Evolutionary conservation across 2,329 filamentous ascomycete species (phyloP), one percentile per base, ranked within the genome.

Genomic region (Elsinoe ampelina): DNA sequence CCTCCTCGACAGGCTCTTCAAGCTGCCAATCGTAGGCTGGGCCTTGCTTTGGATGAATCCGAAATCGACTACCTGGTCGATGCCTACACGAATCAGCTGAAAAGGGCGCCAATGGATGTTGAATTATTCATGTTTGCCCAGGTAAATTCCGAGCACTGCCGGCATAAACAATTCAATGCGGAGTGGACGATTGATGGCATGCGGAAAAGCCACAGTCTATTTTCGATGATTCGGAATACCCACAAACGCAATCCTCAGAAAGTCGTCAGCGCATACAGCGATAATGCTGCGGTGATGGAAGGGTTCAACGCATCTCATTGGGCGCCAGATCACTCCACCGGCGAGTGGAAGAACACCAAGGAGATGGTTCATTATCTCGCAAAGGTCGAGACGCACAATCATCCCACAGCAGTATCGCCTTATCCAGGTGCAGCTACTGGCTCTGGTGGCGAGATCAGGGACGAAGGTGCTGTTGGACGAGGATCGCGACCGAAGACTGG

Each of bases 111-210:
- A 1, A 85, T 90, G 59, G 93, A 97, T 69, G 88, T 97, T 43
- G 93, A 98, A 74, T 79, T 97, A 19, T 97, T 97, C 78, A 97
- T 97, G 93, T 98, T 97, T 71, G 92, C 92, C 13, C 93, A 98
- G 73, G 92, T 98, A 70, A 97, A 97, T 76, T 97, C 92, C 2
- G 93, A 98, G 77, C 92, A 97, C 72, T 95, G 82, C 67, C 74
- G 82, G 58, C 82, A 85, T 68, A 95, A 96, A 77, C 87, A 95
- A 65, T 98, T 98, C 80, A 98, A 98, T 71, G 91, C 93, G 26
- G 85, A 84, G 58, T 98, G 93, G 89, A 93, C 85, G 13, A 95
- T 98, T 65, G 91, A 98, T 69, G 91, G 91, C 54, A 78, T 86
- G 63, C 75, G 79, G 61, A 93, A 91, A 79, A 79, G 82, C 45